Percentiles rank a stretch among this genome's conserved stretches.
Evolutionary conservation across 2,329 filamentous ascomycete species (phyloP).

Genomic region (Paraphoma sp.): DNA sequence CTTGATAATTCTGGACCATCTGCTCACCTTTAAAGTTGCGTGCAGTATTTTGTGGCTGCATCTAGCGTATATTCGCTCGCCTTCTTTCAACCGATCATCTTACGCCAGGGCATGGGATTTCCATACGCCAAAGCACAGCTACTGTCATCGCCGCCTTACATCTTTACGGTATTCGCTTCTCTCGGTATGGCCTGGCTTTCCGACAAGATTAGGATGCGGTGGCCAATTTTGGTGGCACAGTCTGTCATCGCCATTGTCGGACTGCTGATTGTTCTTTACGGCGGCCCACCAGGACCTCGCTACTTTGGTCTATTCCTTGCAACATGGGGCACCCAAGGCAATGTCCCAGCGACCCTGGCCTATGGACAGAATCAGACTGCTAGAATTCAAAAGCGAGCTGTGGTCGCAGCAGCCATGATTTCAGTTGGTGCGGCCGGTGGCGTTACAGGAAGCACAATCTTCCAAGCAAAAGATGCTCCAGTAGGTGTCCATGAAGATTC

Average conservation of each 20-base stretch:
- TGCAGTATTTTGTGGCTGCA: constrained; percentile 40
- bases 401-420: constrained; percentile 40
- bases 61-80: constrained; percentile 33
- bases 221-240: constrained; percentile 28
- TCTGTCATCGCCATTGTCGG: constrained; percentile 26
- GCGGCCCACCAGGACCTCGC: constrained; percentile 24
- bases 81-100: constrained; percentile 34
- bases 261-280: constrained; percentile 28
- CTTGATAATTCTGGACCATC: background rate
- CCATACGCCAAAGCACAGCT: constrained; percentile 29
- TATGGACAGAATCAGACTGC: constrained; percentile 42
- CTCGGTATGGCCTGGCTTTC: constrained; percentile 27
- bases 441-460: constrained; percentile 35
- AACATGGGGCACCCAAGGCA: constrained; percentile 22
- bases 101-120: constrained; percentile 34
- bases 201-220: constrained; percentile 28
- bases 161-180: constrained; percentile 29
- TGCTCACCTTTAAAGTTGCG: constrained; percentile 12
- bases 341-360: constrained; percentile 26
- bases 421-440: constrained; percentile 33
- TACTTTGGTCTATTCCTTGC: constrained; percentile 36
- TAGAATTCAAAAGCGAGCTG: constrained; percentile 35
- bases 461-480: constrained; percentile 32
- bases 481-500: constrained; percentile 10
- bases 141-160: constrained; percentile 29